A percentile compares a stretch with the other conserved stretches of the same genome.
Conservation (phyloP, 2,329 filamentous ascomycete species). For the Trichoderma brevicompactum region DNA sequence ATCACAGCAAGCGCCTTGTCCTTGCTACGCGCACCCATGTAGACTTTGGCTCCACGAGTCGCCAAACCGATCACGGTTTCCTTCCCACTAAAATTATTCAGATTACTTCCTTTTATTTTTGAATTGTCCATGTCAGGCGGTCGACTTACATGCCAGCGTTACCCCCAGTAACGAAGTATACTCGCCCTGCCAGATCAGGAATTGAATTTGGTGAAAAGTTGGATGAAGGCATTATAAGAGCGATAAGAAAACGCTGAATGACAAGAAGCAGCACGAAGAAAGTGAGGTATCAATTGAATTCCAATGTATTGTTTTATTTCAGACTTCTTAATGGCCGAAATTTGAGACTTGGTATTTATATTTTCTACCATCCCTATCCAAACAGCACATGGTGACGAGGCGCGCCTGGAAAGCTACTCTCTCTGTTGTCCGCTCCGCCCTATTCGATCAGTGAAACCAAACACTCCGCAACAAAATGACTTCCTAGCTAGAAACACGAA, state of each 20-base stretch:
- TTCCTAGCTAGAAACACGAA: background rate
- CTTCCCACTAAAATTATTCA: slow-evolving; percentile 37
- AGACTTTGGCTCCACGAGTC: slow-evolving; percentile 46
- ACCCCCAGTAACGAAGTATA: slow-evolving; percentile 51
- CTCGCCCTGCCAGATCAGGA: slow-evolving; percentile 48
- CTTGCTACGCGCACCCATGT: slow-evolving; percentile 45
- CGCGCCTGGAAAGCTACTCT: background rate
- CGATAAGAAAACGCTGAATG: background rate
- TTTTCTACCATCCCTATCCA: background rate
- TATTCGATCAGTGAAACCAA: background rate
- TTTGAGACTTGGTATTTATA: background rate
- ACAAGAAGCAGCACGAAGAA: background rate
- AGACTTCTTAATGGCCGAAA: background rate
- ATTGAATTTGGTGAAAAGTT: slow-evolving; percentile 47
- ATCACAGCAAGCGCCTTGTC: slow-evolving; percentile 42
- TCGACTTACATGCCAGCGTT: slow-evolving; percentile 51
- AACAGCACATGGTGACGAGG: background rate
- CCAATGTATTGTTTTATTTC: background rate
- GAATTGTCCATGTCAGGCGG: too few relatives aligned
- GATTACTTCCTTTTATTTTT: background rate
- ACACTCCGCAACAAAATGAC: background rate
- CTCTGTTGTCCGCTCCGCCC: slow-evolving; percentile 11
- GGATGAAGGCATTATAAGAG: slow-evolving; percentile 29
- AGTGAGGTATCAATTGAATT: too few relatives aligned
- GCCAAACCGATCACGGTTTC: slow-evolving; percentile 45